Evolutionary conservation across 306 rosid genomes (phyloP).

Genomic region (Aeschynomene evenia): DNA sequence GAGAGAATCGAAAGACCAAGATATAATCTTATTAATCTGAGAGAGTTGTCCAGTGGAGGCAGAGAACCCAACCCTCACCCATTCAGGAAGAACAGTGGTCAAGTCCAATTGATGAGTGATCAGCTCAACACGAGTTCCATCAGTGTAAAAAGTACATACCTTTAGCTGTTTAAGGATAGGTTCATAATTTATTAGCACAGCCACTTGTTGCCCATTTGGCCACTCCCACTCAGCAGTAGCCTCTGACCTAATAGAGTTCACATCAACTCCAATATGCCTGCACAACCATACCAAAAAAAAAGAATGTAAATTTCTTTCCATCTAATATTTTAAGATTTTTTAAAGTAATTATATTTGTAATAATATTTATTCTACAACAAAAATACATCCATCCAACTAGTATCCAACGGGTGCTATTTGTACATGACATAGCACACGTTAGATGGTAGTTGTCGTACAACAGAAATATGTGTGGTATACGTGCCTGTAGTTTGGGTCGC

Average conservation of each 20-base stretch:
- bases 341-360: too few species aligned
- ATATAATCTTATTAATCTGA: neutral
- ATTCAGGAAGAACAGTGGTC: neutral
- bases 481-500: neutral
- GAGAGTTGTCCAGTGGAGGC: neutral
- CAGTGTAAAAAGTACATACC: neutral
- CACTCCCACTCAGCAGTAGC: neutral
- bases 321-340: too few species aligned
- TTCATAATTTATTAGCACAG: too few species aligned
- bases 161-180: neutral
- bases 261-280: neutral
- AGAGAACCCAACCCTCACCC: conserved; percentile 11
- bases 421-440: too few species aligned
- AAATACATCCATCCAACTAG: too few species aligned
- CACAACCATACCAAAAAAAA: too few species aligned
- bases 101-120: neutral
- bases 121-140: neutral
- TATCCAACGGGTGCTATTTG: too few species aligned
- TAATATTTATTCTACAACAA: too few species aligned
- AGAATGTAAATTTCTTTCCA: too few species aligned
- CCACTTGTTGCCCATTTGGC: neutral
- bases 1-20: too few species aligned
- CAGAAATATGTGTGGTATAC: too few species aligned
- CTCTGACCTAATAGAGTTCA: neutral
- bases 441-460: too few species aligned